A percentile compares a stretch with the other conserved stretches of the same genome.
phyloP scores from a whole-genome alignment of 306 rosid species.

The Vicia villosa region DNA sequence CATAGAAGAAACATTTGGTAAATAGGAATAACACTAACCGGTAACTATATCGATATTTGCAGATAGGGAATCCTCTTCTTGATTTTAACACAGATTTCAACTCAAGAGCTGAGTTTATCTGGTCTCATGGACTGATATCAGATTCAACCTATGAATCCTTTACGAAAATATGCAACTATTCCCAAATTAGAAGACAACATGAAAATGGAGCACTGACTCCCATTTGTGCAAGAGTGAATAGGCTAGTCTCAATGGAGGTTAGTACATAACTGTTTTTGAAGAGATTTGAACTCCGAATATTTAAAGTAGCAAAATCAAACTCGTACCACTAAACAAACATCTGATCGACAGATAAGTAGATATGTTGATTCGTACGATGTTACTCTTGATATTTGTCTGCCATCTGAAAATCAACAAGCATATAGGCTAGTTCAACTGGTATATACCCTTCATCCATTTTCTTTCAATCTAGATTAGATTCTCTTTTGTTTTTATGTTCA shows the following conservation, averaged over 20 bases:
- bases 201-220: conserved; percentile 31
- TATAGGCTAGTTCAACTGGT: conserved; percentile 49
- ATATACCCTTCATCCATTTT: neutral
- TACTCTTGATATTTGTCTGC: conserved; percentile 56
- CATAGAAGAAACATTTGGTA: neutral
- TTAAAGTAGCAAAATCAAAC: neutral
- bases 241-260: conserved; percentile 35
- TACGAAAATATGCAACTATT: conserved; percentile 54
- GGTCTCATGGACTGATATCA: conserved; percentile 75
- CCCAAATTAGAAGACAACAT: conserved; percentile 54
- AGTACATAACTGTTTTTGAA: neutral
- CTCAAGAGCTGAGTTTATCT: conserved; percentile 54
- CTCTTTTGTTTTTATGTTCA: neutral
- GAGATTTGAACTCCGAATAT: neutral
- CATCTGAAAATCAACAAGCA: conserved; percentile 50
- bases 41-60: conserved; percentile 18
- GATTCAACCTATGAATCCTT: conserved; percentile 51
- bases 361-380: conserved; percentile 48
- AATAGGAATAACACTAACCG: neutral
- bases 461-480: neutral
- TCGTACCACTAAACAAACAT: neutral
- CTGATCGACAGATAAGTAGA: neutral
- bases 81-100: conserved; percentile 67
- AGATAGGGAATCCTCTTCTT: conserved; percentile 77
- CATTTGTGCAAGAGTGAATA: conserved; percentile 42